These are phyloP conservation scores for Pleoardoris graminearum DNA, from an alignment of 2,329 filamentous ascomycete species.

Conservation along the genomic window DNA sequence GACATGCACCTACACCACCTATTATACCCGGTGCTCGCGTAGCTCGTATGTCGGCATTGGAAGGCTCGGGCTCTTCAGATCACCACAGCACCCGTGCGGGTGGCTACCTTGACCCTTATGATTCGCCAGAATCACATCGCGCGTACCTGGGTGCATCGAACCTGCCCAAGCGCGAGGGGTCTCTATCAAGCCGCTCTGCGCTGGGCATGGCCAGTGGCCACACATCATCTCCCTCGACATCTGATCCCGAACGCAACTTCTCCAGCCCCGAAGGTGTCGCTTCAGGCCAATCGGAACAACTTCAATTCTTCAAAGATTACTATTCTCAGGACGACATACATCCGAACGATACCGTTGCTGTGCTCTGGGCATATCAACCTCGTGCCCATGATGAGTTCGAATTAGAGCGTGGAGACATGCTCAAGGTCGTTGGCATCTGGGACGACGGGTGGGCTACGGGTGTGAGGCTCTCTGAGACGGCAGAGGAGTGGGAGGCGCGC, in stretches of 20 bases:
- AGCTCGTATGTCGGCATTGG: constrained; percentile 91
- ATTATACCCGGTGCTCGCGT: constrained; percentile 85
- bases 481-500: constrained; percentile 84
- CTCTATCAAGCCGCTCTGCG: constrained; percentile 81
- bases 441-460: constrained; percentile 99
- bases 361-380: constrained; percentile 95
- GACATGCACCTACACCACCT: constrained; percentile 36
- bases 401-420: constrained; percentile 93
- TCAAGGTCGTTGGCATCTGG: constrained; percentile 98
- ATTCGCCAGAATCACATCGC: constrained; percentile 70
- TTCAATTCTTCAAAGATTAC: constrained; percentile 97
- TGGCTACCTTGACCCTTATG: constrained; percentile 58
- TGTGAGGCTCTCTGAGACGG: constrained; percentile 76
- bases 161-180: constrained; percentile 75
- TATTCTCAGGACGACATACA: constrained; percentile 97
- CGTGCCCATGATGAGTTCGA: constrained; percentile 91
- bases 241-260: constrained; percentile 61
- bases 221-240: constrained; percentile 68
- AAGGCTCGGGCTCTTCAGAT: constrained; percentile 65
- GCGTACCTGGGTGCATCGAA: constrained; percentile 37
- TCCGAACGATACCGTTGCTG: constrained; percentile 84
- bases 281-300: constrained; percentile 91
- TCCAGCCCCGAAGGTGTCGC: constrained; percentile 83
- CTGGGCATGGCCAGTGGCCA: constrained; percentile 69
- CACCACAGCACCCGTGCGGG: constrained; percentile 49